Evolutionary conservation across 768 basidiomycete species (phyloP), one percentile per base, ranked within the genome.

Genomic region (Naematelia aurantialba): DNA sequence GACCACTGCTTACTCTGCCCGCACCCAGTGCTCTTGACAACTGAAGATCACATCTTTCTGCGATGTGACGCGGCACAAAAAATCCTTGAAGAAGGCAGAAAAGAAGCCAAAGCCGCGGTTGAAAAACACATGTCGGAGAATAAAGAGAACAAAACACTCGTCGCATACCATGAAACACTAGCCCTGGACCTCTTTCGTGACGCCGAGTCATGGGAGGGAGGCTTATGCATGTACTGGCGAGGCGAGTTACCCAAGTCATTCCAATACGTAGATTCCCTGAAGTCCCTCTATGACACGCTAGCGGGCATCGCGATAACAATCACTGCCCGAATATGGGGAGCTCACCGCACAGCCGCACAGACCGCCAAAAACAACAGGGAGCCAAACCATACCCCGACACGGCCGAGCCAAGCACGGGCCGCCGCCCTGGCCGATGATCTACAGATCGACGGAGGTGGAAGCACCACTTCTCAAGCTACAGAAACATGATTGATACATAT

Each of bases 11-110:
- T 19, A 42, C 27, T 31, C 10, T 53, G 52, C 52, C 19, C 17
- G 5, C 10, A 8, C 14, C 14, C 24, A n/a, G 25, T 30, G 11
- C 14, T 13, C 4, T 17, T 29, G 4, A 29, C 30, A 31, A 31
- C 27, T 30, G 52, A 53, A 21, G 26, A 30, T 11, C 52, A 53
- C 29, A 31, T 31, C 22, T 53, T 53, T 29, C 26, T 42, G 34
- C 19, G 14, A 5, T 53, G 52, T 29, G 14, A 13, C 5, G 27
- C 19, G 4, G 29, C 25, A 3, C 10, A 30, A 31, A 17, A 5
- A 14, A 31, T 53, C 25, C 27, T 31, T 17, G 10, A n/a, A 3
- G 25, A 53, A 12, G 52, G 29, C 3, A 3, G n/a, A 5, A 31
- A 8, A 5, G 52, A 53, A n/a, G 52, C 52, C 4, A 48, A 48